A percentile compares a stretch with the other conserved stretches of the same genome.
These are phyloP conservation scores for Aurantiochytrium sp. DNA, from an alignment of 108 stramenopile species.

Conservation along the genomic window DNA sequence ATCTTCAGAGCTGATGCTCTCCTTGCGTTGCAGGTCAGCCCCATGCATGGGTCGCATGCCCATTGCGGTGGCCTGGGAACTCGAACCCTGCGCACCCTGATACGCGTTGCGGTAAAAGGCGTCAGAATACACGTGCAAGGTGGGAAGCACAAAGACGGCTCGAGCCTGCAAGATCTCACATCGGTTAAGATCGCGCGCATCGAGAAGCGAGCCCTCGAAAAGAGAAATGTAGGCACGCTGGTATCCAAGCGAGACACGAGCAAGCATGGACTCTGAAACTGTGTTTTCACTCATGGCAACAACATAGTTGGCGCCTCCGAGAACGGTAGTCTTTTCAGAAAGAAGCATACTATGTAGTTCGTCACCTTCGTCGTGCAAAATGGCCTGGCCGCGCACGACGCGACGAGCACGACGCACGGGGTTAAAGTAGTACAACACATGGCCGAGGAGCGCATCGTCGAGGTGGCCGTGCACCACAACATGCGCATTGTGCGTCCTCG, in stretches of 20 bases:
- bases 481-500: background rate
- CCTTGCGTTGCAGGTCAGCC: no score
- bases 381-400: background rate
- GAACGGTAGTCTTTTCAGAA: background rate
- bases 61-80: background rate
- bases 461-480: background rate
- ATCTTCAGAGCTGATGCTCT: no score
- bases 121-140: background rate
- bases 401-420: background rate
- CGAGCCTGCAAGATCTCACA: background rate
- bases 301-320: background rate
- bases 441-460: background rate
- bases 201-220: background rate
- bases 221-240: background rate
- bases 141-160: background rate
- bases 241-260: background rate
- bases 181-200: background rate
- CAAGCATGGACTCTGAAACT: background rate
- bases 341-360: background rate
- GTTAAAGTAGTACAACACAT: background rate
- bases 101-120: background rate
- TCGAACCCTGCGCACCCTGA: background rate
- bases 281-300: background rate
- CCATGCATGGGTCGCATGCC: background rate
- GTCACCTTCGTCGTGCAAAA: background rate